Base-by-base conservation (phyloP, 345 rosid species). In the Ceriops tagal region DNA sequence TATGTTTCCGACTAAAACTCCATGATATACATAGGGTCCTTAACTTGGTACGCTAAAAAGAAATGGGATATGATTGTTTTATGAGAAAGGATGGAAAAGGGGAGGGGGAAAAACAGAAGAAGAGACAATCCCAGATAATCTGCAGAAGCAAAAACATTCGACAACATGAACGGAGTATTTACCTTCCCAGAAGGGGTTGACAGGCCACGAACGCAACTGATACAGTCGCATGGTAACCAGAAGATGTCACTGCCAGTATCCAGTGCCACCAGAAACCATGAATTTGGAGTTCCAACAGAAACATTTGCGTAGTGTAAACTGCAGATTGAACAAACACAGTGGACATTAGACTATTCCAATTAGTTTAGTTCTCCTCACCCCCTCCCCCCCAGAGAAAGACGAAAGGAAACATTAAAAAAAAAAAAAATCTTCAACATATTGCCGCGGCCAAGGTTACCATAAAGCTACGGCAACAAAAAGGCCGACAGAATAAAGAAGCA, bases 201-300 rank as follows among this genome's bases (percentile, higher is more conserved):
- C 74, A 95, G 34, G 49, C 82, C 81, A 28, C 0, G 80, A 0
- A 87, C 71, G 65, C 99, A 95, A 67, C 71, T 82, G 22, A 37
- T 31, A 72, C 98, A 95, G 67, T 95, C 91, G 52, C 99, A 95
- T 13, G 99, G 98, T 69, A 95, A 72, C 99, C 99, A 95, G 71
- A 95, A 92, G 76, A 90, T 82, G 77, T 90, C 91, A 72, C 98
- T 95, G 52, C 99, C 99, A 5, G 97, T 95, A 76, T 95, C 99
- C 49, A 92, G 68, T 32, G 99, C 99, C 62, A 92, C 99, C 65
- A 95, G 64, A 80, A 75, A 95, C 58, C 87, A 85, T 57, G 79
- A 65, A 71, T 83, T 67, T 8, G 97, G 99, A 47, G 84, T 87
- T 75, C 99, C 99, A 27, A 95, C 76, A 0, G 92, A 74, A 35